A percentile compares a stretch with the other conserved stretches of the same genome.
Evolutionary conservation across 768 basidiomycete genomes (phyloP).

Genomic region (Chalciporus piperatus): DNA sequence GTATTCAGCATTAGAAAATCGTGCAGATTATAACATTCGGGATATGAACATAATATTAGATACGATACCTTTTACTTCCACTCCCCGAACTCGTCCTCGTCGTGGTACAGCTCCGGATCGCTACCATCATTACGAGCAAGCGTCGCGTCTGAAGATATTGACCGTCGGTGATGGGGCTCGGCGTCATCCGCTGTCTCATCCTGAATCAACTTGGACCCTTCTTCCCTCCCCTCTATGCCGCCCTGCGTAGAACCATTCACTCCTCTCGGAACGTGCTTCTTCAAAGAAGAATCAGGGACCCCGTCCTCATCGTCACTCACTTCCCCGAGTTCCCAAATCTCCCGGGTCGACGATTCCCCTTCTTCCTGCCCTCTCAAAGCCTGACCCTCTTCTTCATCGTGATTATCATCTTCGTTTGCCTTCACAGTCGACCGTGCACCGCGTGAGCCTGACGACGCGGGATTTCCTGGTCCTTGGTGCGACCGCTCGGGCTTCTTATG

Average conservation of each 20-base stretch:
- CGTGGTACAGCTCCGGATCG: slow-evolving; percentile 11
- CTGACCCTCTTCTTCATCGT: slow-evolving; percentile 39
- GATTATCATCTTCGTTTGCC: slow-evolving; percentile 8
- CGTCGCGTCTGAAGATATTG: slow-evolving; percentile 39
- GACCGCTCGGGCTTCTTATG: slow-evolving; percentile 80
- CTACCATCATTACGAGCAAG: slow-evolving; percentile 19
- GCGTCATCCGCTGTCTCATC: slow-evolving; percentile 33
- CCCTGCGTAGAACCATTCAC: slow-evolving; percentile 11
- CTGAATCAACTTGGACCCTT: slow-evolving; percentile 43
- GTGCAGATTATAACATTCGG: background rate
- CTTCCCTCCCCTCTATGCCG: slow-evolving; percentile 32
- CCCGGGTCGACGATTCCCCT: slow-evolving; percentile 34
- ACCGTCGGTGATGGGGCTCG: slow-evolving; percentile 33
- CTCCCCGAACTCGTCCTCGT: slow-evolving; percentile 35
- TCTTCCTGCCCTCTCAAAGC: slow-evolving; percentile 35
- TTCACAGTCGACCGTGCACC: slow-evolving; percentile 26
- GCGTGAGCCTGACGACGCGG: slow-evolving; percentile 24
- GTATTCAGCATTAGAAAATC: no score
- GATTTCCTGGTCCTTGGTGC: slow-evolving; percentile 22
- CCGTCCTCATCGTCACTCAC: slow-evolving; percentile 66
- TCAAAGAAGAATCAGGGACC: slow-evolving; percentile 39
- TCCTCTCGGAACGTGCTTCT: slow-evolving; percentile 21
- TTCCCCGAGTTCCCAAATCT: slow-evolving; percentile 72
- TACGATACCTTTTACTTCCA: slow-evolving; percentile 24
- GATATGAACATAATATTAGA: slow-evolving; percentile 1